Conservation (phyloP, 2,329 filamentous ascomycete species). For the Neonectria ditissima region DNA sequence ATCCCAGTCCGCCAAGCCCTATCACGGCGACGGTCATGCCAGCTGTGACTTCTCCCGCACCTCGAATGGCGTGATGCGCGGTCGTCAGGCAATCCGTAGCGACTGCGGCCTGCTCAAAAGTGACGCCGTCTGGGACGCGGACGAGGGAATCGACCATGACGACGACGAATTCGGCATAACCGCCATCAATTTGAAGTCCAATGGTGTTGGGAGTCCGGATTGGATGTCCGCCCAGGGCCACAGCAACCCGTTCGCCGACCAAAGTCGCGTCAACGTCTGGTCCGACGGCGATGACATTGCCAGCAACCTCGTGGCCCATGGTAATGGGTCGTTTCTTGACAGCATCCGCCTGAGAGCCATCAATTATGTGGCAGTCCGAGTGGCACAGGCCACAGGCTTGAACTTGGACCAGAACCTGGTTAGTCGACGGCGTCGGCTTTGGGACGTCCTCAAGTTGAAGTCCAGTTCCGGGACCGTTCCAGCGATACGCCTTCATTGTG, state of each 20-base stretch:
- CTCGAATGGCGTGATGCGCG: constrained; percentile 12
- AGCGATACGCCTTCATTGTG: background rate
- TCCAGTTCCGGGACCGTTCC: background rate
- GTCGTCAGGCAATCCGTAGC: constrained; percentile 23
- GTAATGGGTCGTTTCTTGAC: constrained; percentile 11
- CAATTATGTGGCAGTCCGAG: constrained; percentile 21
- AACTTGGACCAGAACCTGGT: constrained; percentile 11
- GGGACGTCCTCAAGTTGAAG: constrained; percentile 1
- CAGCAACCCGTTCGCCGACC: constrained; percentile 17
- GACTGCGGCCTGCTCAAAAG: constrained; percentile 17
- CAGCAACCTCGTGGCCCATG: constrained; percentile 23
- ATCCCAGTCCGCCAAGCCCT: constrained; percentile 18
- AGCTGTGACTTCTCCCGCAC: background rate
- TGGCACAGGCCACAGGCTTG: constrained; percentile 21
- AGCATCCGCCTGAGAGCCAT: background rate
- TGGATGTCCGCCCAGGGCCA: constrained; percentile 10
- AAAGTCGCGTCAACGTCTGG: background rate
- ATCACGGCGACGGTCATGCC: constrained; percentile 12
- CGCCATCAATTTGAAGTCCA: constrained; percentile 20
- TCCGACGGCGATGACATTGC: constrained; percentile 11
- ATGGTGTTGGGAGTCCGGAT: constrained; percentile 2
- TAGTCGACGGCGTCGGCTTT: background rate
- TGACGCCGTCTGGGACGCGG: constrained; percentile 13
- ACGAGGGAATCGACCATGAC: constrained; percentile 1
- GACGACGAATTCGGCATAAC: constrained; percentile 18